Base-by-base conservation (phyloP, 1,284 basidiomycete species). In the Ganoderma lucidum region DNA sequence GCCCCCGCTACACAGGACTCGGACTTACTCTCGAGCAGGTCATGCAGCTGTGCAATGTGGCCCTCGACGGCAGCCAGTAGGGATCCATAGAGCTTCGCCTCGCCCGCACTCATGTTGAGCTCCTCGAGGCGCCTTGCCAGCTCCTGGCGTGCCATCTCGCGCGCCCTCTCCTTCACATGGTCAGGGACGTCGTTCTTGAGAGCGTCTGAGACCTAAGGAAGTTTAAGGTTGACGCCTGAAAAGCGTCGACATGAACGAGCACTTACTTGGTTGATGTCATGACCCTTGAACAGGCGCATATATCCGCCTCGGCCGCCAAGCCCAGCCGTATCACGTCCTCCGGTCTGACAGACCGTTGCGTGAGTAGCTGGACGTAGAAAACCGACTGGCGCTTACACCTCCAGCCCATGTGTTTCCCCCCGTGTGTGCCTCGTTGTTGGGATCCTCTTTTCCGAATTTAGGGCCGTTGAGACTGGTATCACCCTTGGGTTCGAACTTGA, bases 241-340 rank as follows among this genome's bases (percentile, higher is more conserved):
- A 42, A 17, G 1, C 23, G 4, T 30, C n/a, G 15, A n/a, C 17
- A n/a, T 35, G 30, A 56, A 45, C 17, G 9, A 19, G 4, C 28
- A 56, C 75, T 15, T 62, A 85, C 88, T 80, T 91, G 90, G 61
- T 89, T 87, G 72, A 91, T 88, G 70, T 89, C 82, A 17, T 89
- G 88, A 6, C 87, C 87, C 73, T 88, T 88, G 75, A 85, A 89
- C 0, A 90, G 76, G n/a, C 90, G 86, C 79, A 90, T 91, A 75
- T 90, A 90, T 0, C 89, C 89, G 12, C 89, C 90, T 44, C 84
- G 80, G 3, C 90, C 90, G 2, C 90, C 90, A 68, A 90, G 78
- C 0, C 90, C 90, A 6, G 89, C 90, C 2, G 89, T 90, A 74
- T 89, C 88, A n/a, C 88, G 82, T 6, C 90, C 90, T 45, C 90